A percentile compares a stretch with the other conserved stretches of the same genome.
Conservation (phyloP, 805 yeast species). For the Kuraishia borneana region DNA sequence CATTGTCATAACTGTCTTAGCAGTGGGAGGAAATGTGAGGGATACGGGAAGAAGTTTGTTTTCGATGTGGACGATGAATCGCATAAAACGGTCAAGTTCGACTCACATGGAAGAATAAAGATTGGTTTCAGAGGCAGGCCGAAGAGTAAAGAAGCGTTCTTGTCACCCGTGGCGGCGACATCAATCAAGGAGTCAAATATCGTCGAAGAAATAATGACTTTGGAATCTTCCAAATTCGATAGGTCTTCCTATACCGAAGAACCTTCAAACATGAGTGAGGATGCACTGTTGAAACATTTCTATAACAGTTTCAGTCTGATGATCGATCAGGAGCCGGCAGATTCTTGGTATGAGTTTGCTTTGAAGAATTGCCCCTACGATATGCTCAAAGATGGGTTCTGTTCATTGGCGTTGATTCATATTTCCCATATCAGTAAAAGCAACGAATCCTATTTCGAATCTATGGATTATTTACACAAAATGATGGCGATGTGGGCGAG, state of each 20-base stretch:
- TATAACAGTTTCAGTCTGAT: slow-evolving; percentile 3
- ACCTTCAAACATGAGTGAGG: background rate
- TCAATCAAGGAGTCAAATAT: too few relatives aligned
- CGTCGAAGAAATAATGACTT: too few relatives aligned
- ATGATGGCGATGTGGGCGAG: too few relatives aligned
- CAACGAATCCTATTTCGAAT: background rate
- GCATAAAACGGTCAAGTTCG: background rate
- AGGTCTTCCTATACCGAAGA: background rate
- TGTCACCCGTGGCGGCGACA: background rate
- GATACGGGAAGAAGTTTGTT: background rate
- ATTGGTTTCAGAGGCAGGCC: background rate
- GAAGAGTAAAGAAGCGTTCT: background rate
- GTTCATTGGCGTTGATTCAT: background rate
- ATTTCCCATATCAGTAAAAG: background rate
- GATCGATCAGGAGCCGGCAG: slow-evolving; percentile 4
- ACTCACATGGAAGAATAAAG: background rate
- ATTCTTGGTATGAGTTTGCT: slow-evolving; percentile 6
- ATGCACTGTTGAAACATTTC: slow-evolving; percentile 2
- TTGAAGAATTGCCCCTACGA: slow-evolving; percentile 3
- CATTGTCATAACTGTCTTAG: slow-evolving; percentile 46
- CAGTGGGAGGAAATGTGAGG: slow-evolving; percentile 4
- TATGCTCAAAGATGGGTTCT: slow-evolving; percentile 1
- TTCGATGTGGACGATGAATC: background rate
- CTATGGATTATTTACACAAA: background rate
- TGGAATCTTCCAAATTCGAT: background rate